Base-by-base conservation (phyloP, 2,329 filamentous ascomycete species). In the Cladosporium halotolerans region DNA sequence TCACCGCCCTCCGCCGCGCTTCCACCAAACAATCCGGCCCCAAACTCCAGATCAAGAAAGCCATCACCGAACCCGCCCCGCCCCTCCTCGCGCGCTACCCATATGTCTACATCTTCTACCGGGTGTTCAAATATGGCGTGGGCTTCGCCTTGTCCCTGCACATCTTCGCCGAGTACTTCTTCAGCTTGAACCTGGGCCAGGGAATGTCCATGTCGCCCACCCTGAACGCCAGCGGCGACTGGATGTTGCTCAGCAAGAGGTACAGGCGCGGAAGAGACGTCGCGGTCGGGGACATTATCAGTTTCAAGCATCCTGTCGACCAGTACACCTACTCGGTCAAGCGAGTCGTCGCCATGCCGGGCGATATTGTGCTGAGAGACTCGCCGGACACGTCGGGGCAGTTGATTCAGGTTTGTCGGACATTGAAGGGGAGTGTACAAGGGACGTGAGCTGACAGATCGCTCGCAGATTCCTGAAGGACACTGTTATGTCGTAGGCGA, bases 401-500 rank as follows among this genome's bases (percentile, higher is more conserved):
- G 46, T 84, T 88, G 80, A 78, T 89, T 14, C 83, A 87, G 76
- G 87, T 88, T 64, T 42, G 58, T 44, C 14, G 16, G 18, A 18
- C 39, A 33, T 33, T 14, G 14, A 11, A 28, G 39, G 18, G 39
- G n/a, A 39, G 18, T 39, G 14, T 41, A 6, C 16, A 14, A 40
- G 31, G 31, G 11, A 11, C 10, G 10, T 11, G 16, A 40, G 31
- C 53, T 59, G 42, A 58, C 19, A 38, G 47, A 18, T 7, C 36
- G 31, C n/a, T 9, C 45, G 23, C 64, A 95, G 88, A 83, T 99
- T 13, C 93, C 93, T 0, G 77, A 87, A 65, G 93, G 93, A 1
- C 93, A 99, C 75, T 95, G 90, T 64, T 97, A 89, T 82, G 75
- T 96, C 6, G 81, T 84, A 2, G 93, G 93, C 2, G 93, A 99